Evolutionary conservation across 768 basidiomycete genomes (phyloP).

Genomic region (Trametopsis cervina): DNA sequence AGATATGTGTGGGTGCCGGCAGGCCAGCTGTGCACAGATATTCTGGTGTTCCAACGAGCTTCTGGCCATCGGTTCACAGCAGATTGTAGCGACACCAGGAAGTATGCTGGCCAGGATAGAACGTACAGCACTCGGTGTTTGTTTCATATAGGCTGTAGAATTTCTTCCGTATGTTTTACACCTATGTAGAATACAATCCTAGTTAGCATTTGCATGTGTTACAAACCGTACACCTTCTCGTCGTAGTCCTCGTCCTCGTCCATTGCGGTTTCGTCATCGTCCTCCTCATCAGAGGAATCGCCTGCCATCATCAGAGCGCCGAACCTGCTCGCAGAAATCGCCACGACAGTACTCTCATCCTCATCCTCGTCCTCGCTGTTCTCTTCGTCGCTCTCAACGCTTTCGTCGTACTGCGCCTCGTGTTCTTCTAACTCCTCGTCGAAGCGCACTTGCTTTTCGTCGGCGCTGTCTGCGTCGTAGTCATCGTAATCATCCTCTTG

Average conservation of each 20-base stretch:
- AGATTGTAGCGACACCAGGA: too few relatives aligned
- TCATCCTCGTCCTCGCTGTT: constrained; percentile 5
- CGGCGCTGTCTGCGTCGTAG: constrained; percentile 18
- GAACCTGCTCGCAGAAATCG: constrained; percentile 24
- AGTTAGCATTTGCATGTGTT: too few relatives aligned
- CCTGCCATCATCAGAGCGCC: constrained; percentile 34
- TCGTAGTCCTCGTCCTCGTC: constrained; percentile 2
- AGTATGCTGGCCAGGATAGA: too few relatives aligned
- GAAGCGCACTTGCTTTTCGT: constrained; percentile 2
- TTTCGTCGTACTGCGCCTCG: constrained; percentile 2
- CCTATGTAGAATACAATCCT: too few relatives aligned
- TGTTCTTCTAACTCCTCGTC: constrained; percentile 4
- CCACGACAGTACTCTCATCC: constrained; percentile 7
- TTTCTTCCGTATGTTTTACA: too few relatives aligned
- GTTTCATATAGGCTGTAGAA: too few relatives aligned
- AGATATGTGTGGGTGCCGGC: too few relatives aligned
- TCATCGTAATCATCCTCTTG: constrained; percentile 24
- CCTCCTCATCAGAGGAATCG: constrained; percentile 21
- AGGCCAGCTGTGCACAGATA: too few relatives aligned
- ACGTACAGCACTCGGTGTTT: too few relatives aligned
- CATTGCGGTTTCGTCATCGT: constrained; percentile 10
- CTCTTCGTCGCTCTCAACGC: constrained; percentile 7
- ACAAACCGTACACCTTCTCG: too few relatives aligned
- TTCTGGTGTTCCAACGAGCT: too few relatives aligned
- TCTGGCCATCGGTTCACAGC: too few relatives aligned